These are phyloP conservation scores for Lecanicillium sp. DNA, from an alignment of 2,329 filamentous ascomycete genomes.

Conservation along the genomic window DNA sequence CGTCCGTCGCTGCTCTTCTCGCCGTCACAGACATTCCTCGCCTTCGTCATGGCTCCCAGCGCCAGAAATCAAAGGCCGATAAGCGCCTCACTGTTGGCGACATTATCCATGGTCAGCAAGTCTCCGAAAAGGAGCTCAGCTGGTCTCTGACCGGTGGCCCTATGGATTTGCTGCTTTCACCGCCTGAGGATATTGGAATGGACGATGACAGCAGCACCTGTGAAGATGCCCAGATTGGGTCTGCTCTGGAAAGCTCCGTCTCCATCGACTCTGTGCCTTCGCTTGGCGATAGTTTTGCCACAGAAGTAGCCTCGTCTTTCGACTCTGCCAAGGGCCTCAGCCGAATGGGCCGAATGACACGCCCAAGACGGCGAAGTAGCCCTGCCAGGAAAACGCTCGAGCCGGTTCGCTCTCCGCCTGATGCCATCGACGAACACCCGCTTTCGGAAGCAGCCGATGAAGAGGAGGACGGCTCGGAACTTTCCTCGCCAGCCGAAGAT, in stretches of 20 bases:
- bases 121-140: slow-evolving; percentile 51
- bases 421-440: slow-evolving; percentile 43
- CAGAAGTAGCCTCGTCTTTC: slow-evolving; percentile 39
- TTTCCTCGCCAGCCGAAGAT: slow-evolving; percentile 22
- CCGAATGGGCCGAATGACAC: slow-evolving; percentile 22
- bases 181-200: slow-evolving; percentile 48
- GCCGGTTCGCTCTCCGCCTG: slow-evolving; percentile 46
- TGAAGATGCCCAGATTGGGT: slow-evolving; percentile 47
- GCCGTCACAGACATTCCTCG: slow-evolving; percentile 53
- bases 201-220: slow-evolving; percentile 37
- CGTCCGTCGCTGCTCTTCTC: slow-evolving; percentile 52
- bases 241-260: slow-evolving; percentile 42
- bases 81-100: slow-evolving; percentile 43
- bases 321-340: slow-evolving; percentile 30
- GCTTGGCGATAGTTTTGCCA: slow-evolving; percentile 44
- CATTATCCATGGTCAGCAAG: slow-evolving; percentile 43
- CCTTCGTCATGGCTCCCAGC: slow-evolving; percentile 28
- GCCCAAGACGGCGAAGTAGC: slow-evolving; percentile 22
- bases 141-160: slow-evolving; percentile 44
- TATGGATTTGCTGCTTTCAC: slow-evolving; percentile 50
- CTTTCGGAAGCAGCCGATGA: slow-evolving; percentile 25
- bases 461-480: slow-evolving; percentile 41
- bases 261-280: slow-evolving; percentile 57
- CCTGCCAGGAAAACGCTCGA: slow-evolving; percentile 41
- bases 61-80: slow-evolving; percentile 19